Evolutionary conservation across 2,329 filamentous ascomycete genomes (phyloP).

Genomic region (Nemania sp.): DNA sequence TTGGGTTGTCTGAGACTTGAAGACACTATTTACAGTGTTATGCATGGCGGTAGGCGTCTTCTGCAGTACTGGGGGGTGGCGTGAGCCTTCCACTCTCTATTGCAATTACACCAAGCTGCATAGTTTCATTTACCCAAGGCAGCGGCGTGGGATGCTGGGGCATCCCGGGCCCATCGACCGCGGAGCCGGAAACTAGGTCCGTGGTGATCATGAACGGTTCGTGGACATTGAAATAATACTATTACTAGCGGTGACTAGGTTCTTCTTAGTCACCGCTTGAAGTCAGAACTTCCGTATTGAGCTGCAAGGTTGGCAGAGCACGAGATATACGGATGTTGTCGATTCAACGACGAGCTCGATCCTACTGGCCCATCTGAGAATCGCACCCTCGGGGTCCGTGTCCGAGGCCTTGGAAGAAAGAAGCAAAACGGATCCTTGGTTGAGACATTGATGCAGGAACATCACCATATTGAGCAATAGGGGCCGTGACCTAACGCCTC

Average conservation of each 20-base stretch:
- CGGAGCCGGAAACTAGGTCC: neutral
- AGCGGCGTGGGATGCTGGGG: neutral
- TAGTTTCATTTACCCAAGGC: no score
- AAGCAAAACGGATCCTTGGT: neutral
- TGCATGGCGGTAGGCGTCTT: conserved; percentile 3
- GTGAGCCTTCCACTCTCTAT: neutral
- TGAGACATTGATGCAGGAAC: conserved; percentile 16
- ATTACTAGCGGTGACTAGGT: conserved; percentile 1
- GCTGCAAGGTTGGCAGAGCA: neutral
- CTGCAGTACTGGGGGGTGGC: neutral
- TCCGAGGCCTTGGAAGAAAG: neutral
- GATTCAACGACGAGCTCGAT: neutral
- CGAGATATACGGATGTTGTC: neutral
- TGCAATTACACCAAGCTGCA: no score
- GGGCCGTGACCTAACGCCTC: no score
- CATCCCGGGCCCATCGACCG: neutral
- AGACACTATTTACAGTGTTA: conserved; percentile 12
- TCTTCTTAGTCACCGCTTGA: conserved; percentile 12
- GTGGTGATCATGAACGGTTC: neutral
- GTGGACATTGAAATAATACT: neutral
- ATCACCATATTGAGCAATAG: neutral
- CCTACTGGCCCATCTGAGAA: no score
- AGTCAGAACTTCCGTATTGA: neutral
- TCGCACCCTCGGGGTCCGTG: neutral
- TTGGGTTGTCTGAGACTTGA: conserved; percentile 8